Percentiles rank a stretch among this genome's conserved stretches.
These are phyloP conservation scores for Solanum hybrid DNA, from an alignment of 305 asterid genomes.

Conservation along the genomic window DNA sequence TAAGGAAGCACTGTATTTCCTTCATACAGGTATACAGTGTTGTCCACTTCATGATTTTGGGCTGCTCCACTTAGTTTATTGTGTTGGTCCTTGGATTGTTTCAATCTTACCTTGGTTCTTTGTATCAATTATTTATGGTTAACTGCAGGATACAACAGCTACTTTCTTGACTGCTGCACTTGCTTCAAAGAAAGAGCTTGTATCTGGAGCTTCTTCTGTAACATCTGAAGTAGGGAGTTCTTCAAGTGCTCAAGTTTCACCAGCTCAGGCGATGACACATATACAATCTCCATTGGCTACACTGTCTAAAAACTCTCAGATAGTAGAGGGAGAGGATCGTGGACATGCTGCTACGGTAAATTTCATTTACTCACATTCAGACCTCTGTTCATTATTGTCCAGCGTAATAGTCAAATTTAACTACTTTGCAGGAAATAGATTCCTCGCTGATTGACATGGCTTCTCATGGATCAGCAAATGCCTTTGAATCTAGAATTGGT, in stretches of 20 bases:
- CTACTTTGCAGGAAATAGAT: slow-evolving; percentile 35
- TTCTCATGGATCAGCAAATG: slow-evolving; percentile 21
- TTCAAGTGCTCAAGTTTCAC: slow-evolving; percentile 15
- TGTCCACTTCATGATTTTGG: not conserved
- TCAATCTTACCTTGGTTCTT: not conserved
- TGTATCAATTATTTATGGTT: not conserved
- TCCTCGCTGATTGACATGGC: slow-evolving; percentile 17
- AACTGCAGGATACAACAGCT: slow-evolving; percentile 67
- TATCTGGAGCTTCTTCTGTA: slow-evolving; percentile 33
- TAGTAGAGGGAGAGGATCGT: slow-evolving; percentile 14
- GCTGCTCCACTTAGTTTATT: not conserved
- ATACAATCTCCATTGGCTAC: slow-evolving; percentile 20
- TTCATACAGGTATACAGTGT: not conserved
- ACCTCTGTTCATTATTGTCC: not conserved
- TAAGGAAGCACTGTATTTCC: not conserved
- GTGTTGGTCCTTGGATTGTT: not conserved
- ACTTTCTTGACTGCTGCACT: slow-evolving; percentile 68
- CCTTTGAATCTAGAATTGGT: slow-evolving; percentile 15
- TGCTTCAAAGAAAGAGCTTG: slow-evolving; percentile 43
- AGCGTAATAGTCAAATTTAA: slow-evolving; percentile 3
- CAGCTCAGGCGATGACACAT: slow-evolving; percentile 17
- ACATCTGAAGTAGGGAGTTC: slow-evolving; percentile 40
- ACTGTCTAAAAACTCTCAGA: slow-evolving; percentile 25
- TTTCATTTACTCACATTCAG: not conserved
- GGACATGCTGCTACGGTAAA: slow-evolving; percentile 42